Conservation (phyloP, 805 yeast genomes). For the Nakazawaea wyomingensis region DNA sequence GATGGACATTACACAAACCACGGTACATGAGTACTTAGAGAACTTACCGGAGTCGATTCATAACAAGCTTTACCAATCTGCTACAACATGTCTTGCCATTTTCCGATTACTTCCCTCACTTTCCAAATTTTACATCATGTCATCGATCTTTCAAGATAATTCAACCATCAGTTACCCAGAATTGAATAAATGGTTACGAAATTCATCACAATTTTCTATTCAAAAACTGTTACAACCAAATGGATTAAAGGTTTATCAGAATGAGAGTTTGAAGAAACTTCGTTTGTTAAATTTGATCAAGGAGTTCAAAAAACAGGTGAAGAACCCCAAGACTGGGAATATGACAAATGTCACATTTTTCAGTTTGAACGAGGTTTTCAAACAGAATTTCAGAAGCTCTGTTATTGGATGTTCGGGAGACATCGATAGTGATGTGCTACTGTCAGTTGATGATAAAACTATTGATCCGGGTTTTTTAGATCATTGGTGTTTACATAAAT, state of each 20-base stretch:
- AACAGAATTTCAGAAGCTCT: slow-evolving; percentile 72
- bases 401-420: slow-evolving; percentile 88
- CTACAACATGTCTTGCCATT: slow-evolving; percentile 94
- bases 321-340: slow-evolving; percentile 30
- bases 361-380: slow-evolving; percentile 67
- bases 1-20: slow-evolving; percentile 25
- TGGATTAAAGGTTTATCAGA: slow-evolving; percentile 43
- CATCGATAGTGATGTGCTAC: slow-evolving; percentile 26
- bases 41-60: slow-evolving; percentile 87
- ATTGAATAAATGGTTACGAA: slow-evolving; percentile 71
- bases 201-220: slow-evolving; percentile 8
- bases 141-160: slow-evolving; percentile 76
- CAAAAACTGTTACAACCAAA: slow-evolving; percentile 19
- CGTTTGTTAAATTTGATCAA: slow-evolving; percentile 70
- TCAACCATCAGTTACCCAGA: slow-evolving; percentile 57
- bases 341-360: slow-evolving; percentile 26
- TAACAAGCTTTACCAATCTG: slow-evolving; percentile 72
- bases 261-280: slow-evolving; percentile 75
- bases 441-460: slow-evolving; percentile 15
- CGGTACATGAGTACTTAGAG: slow-evolving; percentile 85
- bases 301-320: slow-evolving; percentile 36
- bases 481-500: slow-evolving; percentile 73
- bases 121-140: slow-evolving; percentile 84
- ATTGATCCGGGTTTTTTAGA: slow-evolving; percentile 68
- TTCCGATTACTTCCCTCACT: slow-evolving; percentile 82